Evolutionary conservation across 306 rosid genomes (phyloP), one percentile per base, ranked within the genome.

Genomic region (Rubus idaeus): DNA sequence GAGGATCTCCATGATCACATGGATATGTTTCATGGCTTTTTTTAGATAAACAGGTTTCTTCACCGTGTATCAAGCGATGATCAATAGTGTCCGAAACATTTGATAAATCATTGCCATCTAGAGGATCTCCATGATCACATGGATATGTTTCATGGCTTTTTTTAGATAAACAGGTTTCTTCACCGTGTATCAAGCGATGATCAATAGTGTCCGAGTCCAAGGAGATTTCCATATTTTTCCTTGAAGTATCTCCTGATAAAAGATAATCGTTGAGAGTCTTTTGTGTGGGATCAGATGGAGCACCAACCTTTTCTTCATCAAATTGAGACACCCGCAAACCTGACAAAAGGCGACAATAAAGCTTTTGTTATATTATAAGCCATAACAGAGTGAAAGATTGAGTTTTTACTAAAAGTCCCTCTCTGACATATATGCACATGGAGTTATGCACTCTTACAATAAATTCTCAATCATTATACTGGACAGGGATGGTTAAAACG

Each of bases 291-390:
- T 92, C 96, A 68, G 82, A 75, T 53, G 80, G 70, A 78, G 79
- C 79, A 77, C 80, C 85, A 69, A 37, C 76, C 81, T 77, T 82
- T 46, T 87, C 91, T 81, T 83, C 90, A 79, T 80, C 83, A 67
- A 95, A 88, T 37, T 92, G 96, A 42, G 98, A 92, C 78, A 92
- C 76, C 51, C 96, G 90, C 76, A 95, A 83, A 52, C 98, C 98
- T 95, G 85, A 79, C n/a, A 78, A 11, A 69, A 78, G 83, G 73
- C 42, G 51, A 73, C 75, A 40, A 53, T 20, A 63, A 26, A 51
- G 50, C n/a, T 79, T 18, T 44, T 58, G 20, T 68, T 63, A 71
- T 57, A 37, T 51, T 10, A 47, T 51, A 21, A 6, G 17, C 26
- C n/a, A 65, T 39, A 41, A 17, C 6, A 45, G 30, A 41, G 4